Conservation (phyloP, 495 filamentous ascomycete species). For the Penicillium pancosmium region DNA sequence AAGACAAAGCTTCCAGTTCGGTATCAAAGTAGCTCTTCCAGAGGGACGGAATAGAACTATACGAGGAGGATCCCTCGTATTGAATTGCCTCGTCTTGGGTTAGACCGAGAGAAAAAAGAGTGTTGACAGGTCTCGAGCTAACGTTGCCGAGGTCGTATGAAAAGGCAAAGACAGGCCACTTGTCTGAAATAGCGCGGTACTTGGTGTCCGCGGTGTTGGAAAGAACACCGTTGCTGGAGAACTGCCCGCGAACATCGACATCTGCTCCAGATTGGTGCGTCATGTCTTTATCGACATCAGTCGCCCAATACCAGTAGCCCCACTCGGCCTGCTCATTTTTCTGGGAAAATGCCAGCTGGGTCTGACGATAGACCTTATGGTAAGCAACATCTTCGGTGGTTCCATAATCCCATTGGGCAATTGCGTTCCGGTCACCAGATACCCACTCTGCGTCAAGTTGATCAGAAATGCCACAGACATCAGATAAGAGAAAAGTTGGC, state of each 20-base stretch:
- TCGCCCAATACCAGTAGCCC: slow-evolving; percentile 62
- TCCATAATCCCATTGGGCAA: slow-evolving; percentile 59
- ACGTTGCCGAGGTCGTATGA: slow-evolving; percentile 54
- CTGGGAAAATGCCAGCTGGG: slow-evolving; percentile 57
- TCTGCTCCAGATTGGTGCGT: slow-evolving; percentile 56
- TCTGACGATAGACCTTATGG: slow-evolving; percentile 56
- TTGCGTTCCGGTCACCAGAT: slow-evolving; percentile 51
- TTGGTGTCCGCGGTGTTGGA: slow-evolving; percentile 49
- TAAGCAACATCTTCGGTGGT: slow-evolving; percentile 50
- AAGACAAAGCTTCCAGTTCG: slow-evolving; percentile 51
- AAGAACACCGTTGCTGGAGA: slow-evolving; percentile 46
- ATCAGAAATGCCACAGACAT: slow-evolving; percentile 1
- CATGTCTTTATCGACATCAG: slow-evolving; percentile 38
- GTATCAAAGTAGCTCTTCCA: slow-evolving; percentile 59
- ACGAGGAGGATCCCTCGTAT: slow-evolving; percentile 45
- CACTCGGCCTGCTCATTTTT: slow-evolving; percentile 57
- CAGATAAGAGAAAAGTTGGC: not conserved
- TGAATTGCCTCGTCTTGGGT: slow-evolving; percentile 57
- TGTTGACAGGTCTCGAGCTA: slow-evolving; percentile 31
- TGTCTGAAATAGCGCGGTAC: slow-evolving; percentile 53
- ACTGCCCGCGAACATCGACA: slow-evolving; percentile 50
- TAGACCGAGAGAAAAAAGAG: slow-evolving; percentile 56
- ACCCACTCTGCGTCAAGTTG: slow-evolving; percentile 54
- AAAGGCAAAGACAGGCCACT: slow-evolving; percentile 60
- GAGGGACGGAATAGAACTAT: slow-evolving; percentile 45